Evolutionary conservation across 179 eudicot genomes (phyloP).

Genomic region (Nepenthes alata): DNA sequence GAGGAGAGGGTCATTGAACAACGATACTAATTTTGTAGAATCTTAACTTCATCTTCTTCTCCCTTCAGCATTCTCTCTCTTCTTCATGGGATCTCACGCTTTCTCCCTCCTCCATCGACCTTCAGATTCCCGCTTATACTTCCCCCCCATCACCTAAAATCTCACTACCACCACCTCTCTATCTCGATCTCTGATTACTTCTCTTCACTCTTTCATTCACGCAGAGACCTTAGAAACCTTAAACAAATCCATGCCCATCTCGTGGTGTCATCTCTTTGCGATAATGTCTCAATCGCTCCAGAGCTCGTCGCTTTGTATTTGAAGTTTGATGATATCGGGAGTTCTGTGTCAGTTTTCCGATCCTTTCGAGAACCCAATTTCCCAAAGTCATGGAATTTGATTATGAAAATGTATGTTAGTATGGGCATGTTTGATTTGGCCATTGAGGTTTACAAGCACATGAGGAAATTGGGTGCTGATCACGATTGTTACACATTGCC

Average conservation of each 20-base stretch:
- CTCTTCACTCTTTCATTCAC: constrained; percentile 9
- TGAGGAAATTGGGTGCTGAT: constrained; percentile 32
- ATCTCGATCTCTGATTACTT: constrained; percentile 7
- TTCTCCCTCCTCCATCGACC: constrained; percentile 7
- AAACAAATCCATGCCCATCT: constrained; percentile 25
- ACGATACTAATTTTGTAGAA: no score
- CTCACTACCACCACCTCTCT: not conserved
- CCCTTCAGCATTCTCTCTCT: constrained; percentile 8
- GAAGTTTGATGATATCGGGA: constrained; percentile 21
- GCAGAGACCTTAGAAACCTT: constrained; percentile 21
- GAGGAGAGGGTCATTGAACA: no score
- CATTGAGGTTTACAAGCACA: constrained; percentile 25
- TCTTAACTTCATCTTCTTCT: no score
- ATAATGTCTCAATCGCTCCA: constrained; percentile 12
- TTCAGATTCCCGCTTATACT: constrained; percentile 11
- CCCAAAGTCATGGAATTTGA: constrained; percentile 31
- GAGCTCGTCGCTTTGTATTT: constrained; percentile 21
- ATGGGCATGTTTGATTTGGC: constrained; percentile 26
- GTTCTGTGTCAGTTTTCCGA: constrained; percentile 18
- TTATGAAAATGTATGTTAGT: constrained; percentile 30
- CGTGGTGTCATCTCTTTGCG: constrained; percentile 16
- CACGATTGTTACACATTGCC: constrained; percentile 55
- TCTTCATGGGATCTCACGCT: constrained; percentile 13
- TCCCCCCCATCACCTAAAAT: constrained; percentile 22
- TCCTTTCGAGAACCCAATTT: constrained; percentile 20